Conservation (phyloP, 2,329 filamentous ascomycete genomes). For the Mycosphaerelloides madeirae region DNA sequence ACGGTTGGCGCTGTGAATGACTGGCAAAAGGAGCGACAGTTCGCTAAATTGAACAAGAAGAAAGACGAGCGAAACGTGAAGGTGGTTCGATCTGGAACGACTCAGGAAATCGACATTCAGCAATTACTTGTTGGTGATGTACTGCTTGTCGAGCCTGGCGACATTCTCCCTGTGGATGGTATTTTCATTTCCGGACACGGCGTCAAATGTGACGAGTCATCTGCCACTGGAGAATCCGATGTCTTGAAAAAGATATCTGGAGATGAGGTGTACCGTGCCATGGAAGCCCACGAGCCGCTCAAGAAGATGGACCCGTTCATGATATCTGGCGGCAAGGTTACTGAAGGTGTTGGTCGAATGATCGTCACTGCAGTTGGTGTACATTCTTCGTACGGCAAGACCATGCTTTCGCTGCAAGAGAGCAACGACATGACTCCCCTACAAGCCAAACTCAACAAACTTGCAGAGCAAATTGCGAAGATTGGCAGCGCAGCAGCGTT, state of each 20-base stretch:
- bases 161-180: slow-evolving; percentile 68
- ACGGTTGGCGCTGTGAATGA: slow-evolving; percentile 74
- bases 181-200: slow-evolving; percentile 65
- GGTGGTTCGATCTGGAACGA: slow-evolving; percentile 68
- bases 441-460: slow-evolving; percentile 69
- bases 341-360: slow-evolving; percentile 70
- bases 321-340: slow-evolving; percentile 77
- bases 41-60: slow-evolving; percentile 73
- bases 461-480: slow-evolving; percentile 77
- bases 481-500: slow-evolving; percentile 72
- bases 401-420: slow-evolving; percentile 71
- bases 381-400: slow-evolving; percentile 71
- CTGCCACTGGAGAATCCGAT: slow-evolving; percentile 71
- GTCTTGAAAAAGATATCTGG: slow-evolving; percentile 63
- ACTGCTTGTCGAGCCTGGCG: slow-evolving; percentile 67
- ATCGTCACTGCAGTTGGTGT: slow-evolving; percentile 70
- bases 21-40: slow-evolving; percentile 77
- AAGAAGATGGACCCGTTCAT: slow-evolving; percentile 77
- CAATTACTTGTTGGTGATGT: slow-evolving; percentile 71
- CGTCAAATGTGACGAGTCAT: slow-evolving; percentile 68
- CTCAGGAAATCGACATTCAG: slow-evolving; percentile 63
- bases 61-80: slow-evolving; percentile 73
- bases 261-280: slow-evolving; percentile 61
- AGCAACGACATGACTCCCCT: slow-evolving; percentile 73
- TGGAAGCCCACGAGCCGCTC: slow-evolving; percentile 57